Conservation (phyloP, 805 yeast genomes). For the Zygoascus ofunaensis region DNA sequence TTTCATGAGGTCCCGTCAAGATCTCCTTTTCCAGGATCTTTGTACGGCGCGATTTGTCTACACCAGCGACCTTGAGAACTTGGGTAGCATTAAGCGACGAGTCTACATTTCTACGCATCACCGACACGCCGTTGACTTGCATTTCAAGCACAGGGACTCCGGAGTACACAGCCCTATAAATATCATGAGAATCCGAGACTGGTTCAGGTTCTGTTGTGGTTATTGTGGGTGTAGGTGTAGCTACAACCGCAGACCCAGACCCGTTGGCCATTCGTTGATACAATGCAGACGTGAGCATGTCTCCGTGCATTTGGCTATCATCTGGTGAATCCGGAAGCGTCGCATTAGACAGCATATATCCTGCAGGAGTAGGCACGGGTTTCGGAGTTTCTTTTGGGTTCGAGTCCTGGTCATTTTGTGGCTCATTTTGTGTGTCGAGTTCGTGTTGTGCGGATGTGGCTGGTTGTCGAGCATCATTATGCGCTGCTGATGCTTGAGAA, state of each 20-base stretch:
- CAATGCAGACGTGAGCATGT: not conserved
- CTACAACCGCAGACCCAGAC: too few relatives aligned
- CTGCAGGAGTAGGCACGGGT: conserved; percentile 2
- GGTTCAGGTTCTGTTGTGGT: not conserved
- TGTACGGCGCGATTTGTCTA: conserved; percentile 56
- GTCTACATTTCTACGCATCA: conserved; percentile 57
- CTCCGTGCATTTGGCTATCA: not conserved
- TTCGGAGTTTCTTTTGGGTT: too few relatives aligned
- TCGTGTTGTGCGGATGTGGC: too few relatives aligned
- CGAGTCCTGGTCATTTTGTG: too few relatives aligned
- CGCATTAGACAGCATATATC: conserved; percentile 8
- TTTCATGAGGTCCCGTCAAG: conserved; percentile 55
- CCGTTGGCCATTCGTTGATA: not conserved
- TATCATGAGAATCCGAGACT: not conserved
- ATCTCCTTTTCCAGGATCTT: conserved; percentile 57
- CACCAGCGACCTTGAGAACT: conserved; percentile 56
- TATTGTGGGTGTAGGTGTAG: too few relatives aligned
- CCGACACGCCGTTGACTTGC: conserved; percentile 51
- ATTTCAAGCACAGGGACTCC: conserved; percentile 53
- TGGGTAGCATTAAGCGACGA: conserved; percentile 67
- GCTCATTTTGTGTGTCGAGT: too few relatives aligned
- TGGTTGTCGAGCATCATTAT: too few relatives aligned
- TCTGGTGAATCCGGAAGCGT: conserved; percentile 7
- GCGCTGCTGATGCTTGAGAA: too few relatives aligned
- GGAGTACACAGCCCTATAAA: conserved; percentile 40